Conservation (phyloP, 176 grass and related monocot species). For the Raddia distichophylla region DNA sequence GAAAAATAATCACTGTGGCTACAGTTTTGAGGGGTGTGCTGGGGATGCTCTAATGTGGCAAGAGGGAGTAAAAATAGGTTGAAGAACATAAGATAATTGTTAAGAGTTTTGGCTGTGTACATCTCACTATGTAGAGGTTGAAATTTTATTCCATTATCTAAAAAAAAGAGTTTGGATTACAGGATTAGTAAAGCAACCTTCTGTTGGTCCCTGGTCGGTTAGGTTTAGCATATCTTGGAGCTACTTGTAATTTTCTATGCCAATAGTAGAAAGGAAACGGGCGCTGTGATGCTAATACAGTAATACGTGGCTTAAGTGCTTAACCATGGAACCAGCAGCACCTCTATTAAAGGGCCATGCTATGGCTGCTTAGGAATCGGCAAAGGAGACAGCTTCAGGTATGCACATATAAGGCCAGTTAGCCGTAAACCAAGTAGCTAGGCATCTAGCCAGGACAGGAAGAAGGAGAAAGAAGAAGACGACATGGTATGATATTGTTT, state of each 20-base stretch:
- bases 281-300: conserved; percentile 15
- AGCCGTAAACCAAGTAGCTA: not conserved
- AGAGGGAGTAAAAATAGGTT: not conserved
- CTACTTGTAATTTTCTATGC: conserved; percentile 27
- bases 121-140: too few species aligned
- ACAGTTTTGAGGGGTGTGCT: too few species aligned
- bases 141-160: too few species aligned
- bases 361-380: conserved; percentile 2
- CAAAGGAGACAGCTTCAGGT: conserved; percentile 24
- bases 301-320: conserved; percentile 44
- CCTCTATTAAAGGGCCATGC: conserved; percentile 39
- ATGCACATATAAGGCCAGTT: not conserved
- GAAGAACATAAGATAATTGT: not conserved
- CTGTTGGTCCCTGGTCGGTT: not conserved
- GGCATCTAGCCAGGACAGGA: not conserved
- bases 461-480: conserved; percentile 47
- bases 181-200: not conserved
- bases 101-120: too few species aligned
- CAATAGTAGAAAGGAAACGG: conserved; percentile 4
- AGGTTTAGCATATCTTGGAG: conserved; percentile 35
- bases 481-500: conserved; percentile 67
- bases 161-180: not conserved
- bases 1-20: too few species aligned
- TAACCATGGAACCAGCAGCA: conserved; percentile 22
- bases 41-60: too few species aligned